phyloP scores from a whole-genome alignment of 78 protist species.

The Dictyostelium purpureum region DNA sequence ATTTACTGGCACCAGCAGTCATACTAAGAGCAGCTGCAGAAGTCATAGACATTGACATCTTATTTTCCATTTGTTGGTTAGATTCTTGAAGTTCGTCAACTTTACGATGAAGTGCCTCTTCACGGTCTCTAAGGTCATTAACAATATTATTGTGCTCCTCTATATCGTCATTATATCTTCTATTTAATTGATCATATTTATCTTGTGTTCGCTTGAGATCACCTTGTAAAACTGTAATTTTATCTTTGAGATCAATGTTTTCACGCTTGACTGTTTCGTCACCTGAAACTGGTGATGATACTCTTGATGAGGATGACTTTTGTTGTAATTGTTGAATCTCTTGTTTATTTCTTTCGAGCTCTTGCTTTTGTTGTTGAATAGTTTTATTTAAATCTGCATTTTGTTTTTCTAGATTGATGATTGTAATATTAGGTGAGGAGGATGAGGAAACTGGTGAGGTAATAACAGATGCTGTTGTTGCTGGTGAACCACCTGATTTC shows the following conservation, averaged over 20 bases:
- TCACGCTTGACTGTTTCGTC: constrained; percentile 1
- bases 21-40: constrained; percentile 39
- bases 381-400: constrained; percentile 10
- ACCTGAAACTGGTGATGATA: not conserved
- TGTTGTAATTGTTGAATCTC: constrained; percentile 9
- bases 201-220: constrained; percentile 13
- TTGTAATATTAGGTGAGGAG: not conserved
- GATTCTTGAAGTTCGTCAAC: not conserved
- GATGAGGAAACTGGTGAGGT: not conserved
- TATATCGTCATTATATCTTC: constrained; percentile 5
- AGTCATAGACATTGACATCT: not conserved
- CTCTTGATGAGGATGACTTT: not conserved
- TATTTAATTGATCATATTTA: not conserved
- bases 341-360: not conserved
- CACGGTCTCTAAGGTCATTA: constrained; percentile 7
- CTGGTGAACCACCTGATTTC: constrained; percentile 3
- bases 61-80: constrained; percentile 27
- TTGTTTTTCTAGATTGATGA: constrained; percentile 4
- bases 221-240: not conserved
- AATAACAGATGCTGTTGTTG: not conserved
- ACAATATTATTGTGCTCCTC: not conserved
- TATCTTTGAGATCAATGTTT: constrained; percentile 43
- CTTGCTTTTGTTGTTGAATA: not conserved
- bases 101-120: not conserved
- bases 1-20: not conserved